These are phyloP conservation scores for Aspergillus diversus DNA, from an alignment of 495 filamentous ascomycete genomes.

Conservation along the genomic window DNA sequence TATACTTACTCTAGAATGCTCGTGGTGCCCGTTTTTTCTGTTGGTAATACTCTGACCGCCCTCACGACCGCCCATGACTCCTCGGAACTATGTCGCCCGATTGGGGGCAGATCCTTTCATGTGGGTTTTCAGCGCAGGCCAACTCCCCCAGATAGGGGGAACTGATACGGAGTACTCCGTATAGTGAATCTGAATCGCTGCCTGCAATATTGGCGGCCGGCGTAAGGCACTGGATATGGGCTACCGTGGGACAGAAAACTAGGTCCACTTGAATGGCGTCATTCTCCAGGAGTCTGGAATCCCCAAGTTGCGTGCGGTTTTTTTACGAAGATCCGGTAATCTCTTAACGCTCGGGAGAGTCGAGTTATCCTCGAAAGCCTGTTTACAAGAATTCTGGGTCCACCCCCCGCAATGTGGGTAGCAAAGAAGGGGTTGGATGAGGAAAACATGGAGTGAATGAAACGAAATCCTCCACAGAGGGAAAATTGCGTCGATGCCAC, in stretches of 20 bases:
- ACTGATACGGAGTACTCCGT: no score
- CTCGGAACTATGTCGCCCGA: no score
- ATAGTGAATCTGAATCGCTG: background rate
- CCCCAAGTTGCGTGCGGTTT: background rate
- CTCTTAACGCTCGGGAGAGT: background rate
- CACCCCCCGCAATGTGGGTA: background rate
- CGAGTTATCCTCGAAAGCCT: background rate
- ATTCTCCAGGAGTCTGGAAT: background rate
- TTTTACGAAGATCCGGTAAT: background rate
- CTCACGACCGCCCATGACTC: no score
- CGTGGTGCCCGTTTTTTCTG: no score
- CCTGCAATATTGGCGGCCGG: background rate
- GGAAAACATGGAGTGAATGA: background rate
- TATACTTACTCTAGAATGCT: no score
- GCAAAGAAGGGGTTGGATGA: background rate
- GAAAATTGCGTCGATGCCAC: background rate
- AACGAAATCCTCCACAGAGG: background rate
- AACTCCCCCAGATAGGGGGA: no score
- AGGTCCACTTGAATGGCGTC: background rate
- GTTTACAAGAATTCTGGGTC: background rate
- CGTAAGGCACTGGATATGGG: background rate
- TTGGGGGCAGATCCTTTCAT: no score
- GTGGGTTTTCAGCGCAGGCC: no score
- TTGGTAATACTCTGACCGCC: no score
- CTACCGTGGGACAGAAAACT: background rate